Evolutionary conservation across 1,139 yeast species (phyloP), one percentile per base, ranked within the genome.

Genomic region (Maudiozyma humilis): DNA sequence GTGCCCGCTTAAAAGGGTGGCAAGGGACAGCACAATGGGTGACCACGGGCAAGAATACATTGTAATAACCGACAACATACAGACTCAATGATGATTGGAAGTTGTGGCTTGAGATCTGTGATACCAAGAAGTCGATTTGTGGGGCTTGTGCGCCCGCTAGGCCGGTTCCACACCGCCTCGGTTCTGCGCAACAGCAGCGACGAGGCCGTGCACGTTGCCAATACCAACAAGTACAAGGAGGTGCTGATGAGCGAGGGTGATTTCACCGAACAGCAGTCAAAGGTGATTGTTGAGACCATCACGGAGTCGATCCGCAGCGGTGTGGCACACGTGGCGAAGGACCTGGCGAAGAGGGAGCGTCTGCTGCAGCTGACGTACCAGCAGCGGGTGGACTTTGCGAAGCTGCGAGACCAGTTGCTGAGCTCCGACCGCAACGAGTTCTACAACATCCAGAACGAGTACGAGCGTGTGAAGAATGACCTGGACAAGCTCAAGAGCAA

Each of bases 321-420:
- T 7, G 79, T 88, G 17, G 73, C 75, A 36, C 78, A 84, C 44
- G 79, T 88, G 25, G 80, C 91, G 17, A 73, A 79, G 40, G 84
- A 83, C 56, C 68, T 89, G 45, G 94, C 89, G 15, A 78, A 88
- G 32, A 82, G 86, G 54, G 96, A 88, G 55, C 79, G 81, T 36
- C 72, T 89, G 40, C 78, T 87, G 16, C 80, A 91, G 49, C 76
- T 89, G 54, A 82, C 96, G 6, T 91, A 91, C 63, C 96, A 89
- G 60, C 98, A 91, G 57, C 86, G 91, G 57, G 97, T 91, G 29
- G 96, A 89, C 63, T 91, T 91, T 71, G 94, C 96, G 38, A 89
- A 89, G 61, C 73, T 89, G 48, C 83, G 88, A 61, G 95, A 95
- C 32, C 97, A 89, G 63, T 71, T 89, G 44, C 89, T 85, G 58